phyloP scores from a whole-genome alignment of 2,329 filamentous ascomycete species.

The Fusarium chuoi region DNA sequence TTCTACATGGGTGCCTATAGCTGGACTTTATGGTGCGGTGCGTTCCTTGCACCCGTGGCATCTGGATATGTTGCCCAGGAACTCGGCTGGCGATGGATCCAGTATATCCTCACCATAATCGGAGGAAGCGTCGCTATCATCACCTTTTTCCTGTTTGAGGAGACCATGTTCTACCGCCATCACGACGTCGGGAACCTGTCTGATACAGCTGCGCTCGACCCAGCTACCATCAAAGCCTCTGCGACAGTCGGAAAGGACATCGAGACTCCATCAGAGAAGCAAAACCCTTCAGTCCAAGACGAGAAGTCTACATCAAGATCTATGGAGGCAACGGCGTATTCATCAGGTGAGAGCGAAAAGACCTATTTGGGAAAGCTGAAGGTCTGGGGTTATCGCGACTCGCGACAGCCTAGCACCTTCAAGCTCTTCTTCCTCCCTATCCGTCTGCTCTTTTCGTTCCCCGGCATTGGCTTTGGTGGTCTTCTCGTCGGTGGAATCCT shows the following conservation, averaged over 20 bases:
- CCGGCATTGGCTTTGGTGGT: constrained; percentile 39
- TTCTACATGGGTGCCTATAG: constrained; percentile 42
- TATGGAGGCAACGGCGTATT: not conserved
- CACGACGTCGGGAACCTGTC: not conserved
- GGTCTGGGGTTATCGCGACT: constrained; percentile 31
- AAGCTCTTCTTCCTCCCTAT: constrained; percentile 33
- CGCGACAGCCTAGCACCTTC: constrained; percentile 34
- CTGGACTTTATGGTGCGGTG: constrained; percentile 41
- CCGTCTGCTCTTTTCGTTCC: constrained; percentile 14
- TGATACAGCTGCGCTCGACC: not conserved
- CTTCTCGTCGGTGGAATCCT: constrained; percentile 41
- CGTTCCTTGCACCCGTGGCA: constrained; percentile 39
- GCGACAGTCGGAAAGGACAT: not conserved
- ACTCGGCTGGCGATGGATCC: constrained; percentile 39
- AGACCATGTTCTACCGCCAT: constrained; percentile 39
- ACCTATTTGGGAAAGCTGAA: constrained; percentile 30
- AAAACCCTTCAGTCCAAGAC: not conserved
- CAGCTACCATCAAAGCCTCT: not conserved
- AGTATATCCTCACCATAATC: constrained; percentile 37
- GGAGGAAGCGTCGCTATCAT: constrained; percentile 17
- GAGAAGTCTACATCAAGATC: not conserved
- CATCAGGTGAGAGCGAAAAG: not conserved
- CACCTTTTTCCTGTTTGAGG: constrained; percentile 40
- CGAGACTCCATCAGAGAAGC: not conserved
- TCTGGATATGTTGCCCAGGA: constrained; percentile 37